These are phyloP conservation scores for Capronia americana DNA, from an alignment of 2,329 filamentous ascomycete genomes.

Conservation along the genomic window DNA sequence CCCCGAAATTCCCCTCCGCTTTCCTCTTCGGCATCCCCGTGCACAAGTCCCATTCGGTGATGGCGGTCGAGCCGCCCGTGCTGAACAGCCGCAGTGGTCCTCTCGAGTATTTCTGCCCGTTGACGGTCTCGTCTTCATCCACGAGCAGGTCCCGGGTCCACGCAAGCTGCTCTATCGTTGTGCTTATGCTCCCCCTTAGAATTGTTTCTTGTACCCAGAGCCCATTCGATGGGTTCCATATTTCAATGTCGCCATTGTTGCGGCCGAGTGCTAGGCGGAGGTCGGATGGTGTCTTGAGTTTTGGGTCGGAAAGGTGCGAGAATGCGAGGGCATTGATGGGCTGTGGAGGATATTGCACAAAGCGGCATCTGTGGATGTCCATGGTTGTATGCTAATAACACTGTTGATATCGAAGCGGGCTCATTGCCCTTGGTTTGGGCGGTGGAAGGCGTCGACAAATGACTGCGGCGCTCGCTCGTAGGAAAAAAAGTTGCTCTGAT, in stretches of 20 bases:
- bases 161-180: conserved; percentile 86
- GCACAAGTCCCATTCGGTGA: conserved; percentile 94
- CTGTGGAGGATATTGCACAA: conserved; percentile 88
- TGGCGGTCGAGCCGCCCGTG: conserved; percentile 87
- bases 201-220: conserved; percentile 93
- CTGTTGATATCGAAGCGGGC: not conserved
- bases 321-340: conserved; percentile 95
- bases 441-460: not conserved
- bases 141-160: conserved; percentile 90
- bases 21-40: conserved; percentile 78
- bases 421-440: not conserved
- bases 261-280: conserved; percentile 86
- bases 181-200: conserved; percentile 80
- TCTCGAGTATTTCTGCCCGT: conserved; percentile 63
- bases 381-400: conserved; percentile 56
- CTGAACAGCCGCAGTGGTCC: conserved; percentile 90
- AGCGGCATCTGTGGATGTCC: conserved; percentile 97
- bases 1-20: conserved; percentile 89
- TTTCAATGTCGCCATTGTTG: conserved; percentile 94
- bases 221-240: conserved; percentile 83
- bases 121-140: conserved; percentile 61
- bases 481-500: not conserved
- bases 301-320: conserved; percentile 70
- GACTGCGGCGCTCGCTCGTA: not conserved
- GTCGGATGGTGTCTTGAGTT: conserved; percentile 59